Evolutionary conservation across 2,329 filamentous ascomycete genomes (phyloP), one percentile per base, ranked within the genome.

Genomic region (Pseudogymnoascus sp.): DNA sequence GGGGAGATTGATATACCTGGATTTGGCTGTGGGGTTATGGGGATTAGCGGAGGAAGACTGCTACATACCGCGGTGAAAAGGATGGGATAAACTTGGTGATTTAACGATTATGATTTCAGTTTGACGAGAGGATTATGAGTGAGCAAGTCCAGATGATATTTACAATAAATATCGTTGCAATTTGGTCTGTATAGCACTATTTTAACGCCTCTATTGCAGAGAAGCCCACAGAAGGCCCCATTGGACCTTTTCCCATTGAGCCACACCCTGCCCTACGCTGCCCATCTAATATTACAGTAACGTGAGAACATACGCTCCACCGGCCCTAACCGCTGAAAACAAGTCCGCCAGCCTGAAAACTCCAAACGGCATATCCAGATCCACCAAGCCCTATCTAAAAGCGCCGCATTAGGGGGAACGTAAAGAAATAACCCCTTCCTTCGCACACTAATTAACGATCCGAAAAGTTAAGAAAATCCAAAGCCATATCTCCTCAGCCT

Each of bases 271-370:
- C 35, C 13, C 12, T 13, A 37, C 40, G 21, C 29, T 18, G 29
- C 27, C 9, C 33, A 12, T 33, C 48, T 55, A 55, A 33, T 55
- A 55, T 35, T 55, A 55, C 48, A 55, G 3, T 12, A 55, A 33
- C n/a, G 8, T 31, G 1, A 18, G 4, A 18, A 31, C 45, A 12
- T 8, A 31, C 45, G 27, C 7, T 15, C 48, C 29, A 13, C 48
- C 29, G 48, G 48, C 48, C 48, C 48, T 55, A 33, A 18, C 29
- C 29, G 48, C 48, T 55, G 45, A 55, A 52, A 55, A 55, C 45
- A 55, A 55, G 45, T 55, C 27, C 45, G 45, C 45, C 45, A 55
- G 45, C 45, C 45, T 55, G 45, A 33, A 55, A 55, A 55, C 48
- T 55, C 48, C 48, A 33, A 35, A 55, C 15, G 48, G 48, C 48